Evolutionary conservation across 2,329 filamentous ascomycete species (phyloP).

Genomic region (Trichoderma sp.): DNA sequence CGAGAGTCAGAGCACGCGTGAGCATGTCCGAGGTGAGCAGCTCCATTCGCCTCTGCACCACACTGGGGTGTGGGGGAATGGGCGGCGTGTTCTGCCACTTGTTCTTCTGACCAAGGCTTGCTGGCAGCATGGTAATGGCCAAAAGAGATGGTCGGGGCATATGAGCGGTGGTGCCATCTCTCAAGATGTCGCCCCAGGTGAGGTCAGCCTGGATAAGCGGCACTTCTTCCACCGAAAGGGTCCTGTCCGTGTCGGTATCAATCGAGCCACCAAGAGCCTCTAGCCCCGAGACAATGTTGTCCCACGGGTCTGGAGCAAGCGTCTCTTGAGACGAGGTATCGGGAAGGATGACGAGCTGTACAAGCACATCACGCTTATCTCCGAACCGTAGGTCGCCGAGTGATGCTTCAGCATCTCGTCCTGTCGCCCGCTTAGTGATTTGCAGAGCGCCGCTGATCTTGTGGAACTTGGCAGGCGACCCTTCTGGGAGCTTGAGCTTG

Average conservation of each 20-base stretch:
- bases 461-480: slow-evolving; percentile 95
- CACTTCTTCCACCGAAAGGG: slow-evolving; percentile 86
- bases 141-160: slow-evolving; percentile 85
- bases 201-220: slow-evolving; percentile 94
- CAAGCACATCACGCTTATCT: slow-evolving; percentile 88
- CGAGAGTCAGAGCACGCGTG: slow-evolving; percentile 83
- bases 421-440: slow-evolving; percentile 92
- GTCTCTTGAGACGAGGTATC: slow-evolving; percentile 81
- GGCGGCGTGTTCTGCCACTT: slow-evolving; percentile 67
- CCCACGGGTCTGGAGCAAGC: slow-evolving; percentile 91
- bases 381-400: slow-evolving; percentile 91
- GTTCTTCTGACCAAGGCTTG: slow-evolving; percentile 59
- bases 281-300: slow-evolving; percentile 90
- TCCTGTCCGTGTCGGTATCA: slow-evolving; percentile 80
- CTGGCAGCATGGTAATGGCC: slow-evolving; percentile 91
- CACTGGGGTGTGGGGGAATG: slow-evolving; percentile 90
- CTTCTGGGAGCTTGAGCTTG: slow-evolving; percentile 89
- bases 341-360: slow-evolving; percentile 87
- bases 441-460: slow-evolving; percentile 97
- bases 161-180: slow-evolving; percentile 81
- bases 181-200: slow-evolving; percentile 86
- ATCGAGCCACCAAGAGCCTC: slow-evolving; percentile 87
- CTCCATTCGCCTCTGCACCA: slow-evolving; percentile 97
- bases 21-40: slow-evolving; percentile 97
- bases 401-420: slow-evolving; percentile 87